Evolutionary conservation across 768 basidiomycete species (phyloP).

Genomic region (Leccinum olivaceopallidum): DNA sequence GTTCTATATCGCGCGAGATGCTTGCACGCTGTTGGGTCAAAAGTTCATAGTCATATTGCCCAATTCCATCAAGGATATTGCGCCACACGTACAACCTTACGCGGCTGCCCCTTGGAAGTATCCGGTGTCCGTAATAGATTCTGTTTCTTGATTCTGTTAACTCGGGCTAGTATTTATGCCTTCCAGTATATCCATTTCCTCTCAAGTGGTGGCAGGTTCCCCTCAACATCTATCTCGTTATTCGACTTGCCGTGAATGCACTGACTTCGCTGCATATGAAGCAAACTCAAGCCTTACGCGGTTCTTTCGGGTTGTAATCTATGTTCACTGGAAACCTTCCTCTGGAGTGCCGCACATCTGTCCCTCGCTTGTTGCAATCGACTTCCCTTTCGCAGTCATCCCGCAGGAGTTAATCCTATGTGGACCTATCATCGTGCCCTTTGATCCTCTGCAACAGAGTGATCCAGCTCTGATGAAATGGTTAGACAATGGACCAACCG

Average conservation of each 20-base stretch:
- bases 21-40: slow-evolving; percentile 10
- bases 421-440: slow-evolving; percentile 13
- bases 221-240: slow-evolving; percentile 11
- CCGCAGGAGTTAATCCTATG: slow-evolving; percentile 8
- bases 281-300: not conserved
- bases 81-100: not conserved
- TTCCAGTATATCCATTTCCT: slow-evolving; percentile 10
- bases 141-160: not conserved
- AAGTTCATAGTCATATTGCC: slow-evolving; percentile 9
- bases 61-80: slow-evolving; percentile 1
- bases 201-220: slow-evolving; percentile 21
- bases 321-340: not conserved
- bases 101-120: slow-evolving; percentile 11
- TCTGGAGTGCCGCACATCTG: slow-evolving; percentile 4
- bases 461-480: slow-evolving; percentile 10
- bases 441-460: slow-evolving; percentile 11
- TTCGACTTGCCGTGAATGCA: not conserved
- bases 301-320: slow-evolving; percentile 3
- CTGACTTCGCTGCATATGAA: not conserved
- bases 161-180: not conserved
- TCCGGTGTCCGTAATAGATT: not conserved
- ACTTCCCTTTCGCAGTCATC: slow-evolving; percentile 8
- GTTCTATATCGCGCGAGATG: slow-evolving; percentile 8
- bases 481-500: slow-evolving; percentile 15
- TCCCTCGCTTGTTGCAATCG: slow-evolving; percentile 6